A percentile compares a stretch with the other conserved stretches of the same genome.
phyloP scores from a whole-genome alignment of 352 stramenopile species.

The Pythium periplocum region DNA sequence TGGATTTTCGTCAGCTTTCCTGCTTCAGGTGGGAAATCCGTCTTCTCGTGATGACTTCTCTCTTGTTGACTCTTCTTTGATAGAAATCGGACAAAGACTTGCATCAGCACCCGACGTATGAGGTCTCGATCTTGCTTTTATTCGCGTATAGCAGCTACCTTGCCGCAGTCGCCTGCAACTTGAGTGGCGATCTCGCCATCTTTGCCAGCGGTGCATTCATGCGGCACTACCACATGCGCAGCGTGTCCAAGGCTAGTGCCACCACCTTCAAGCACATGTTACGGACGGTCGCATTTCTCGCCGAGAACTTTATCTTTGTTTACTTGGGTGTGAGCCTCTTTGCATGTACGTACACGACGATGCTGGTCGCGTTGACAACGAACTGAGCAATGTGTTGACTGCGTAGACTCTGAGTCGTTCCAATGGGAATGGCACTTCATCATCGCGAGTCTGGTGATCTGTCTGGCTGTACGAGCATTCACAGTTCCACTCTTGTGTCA shows the following conservation, averaged over 20 bases:
- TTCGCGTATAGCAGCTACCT: conserved; percentile 74
- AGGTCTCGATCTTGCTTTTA: conserved; percentile 64
- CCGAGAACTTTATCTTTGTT: conserved; percentile 42
- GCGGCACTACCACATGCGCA: conserved; percentile 38
- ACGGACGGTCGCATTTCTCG: conserved; percentile 30
- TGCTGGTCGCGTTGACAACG: not conserved
- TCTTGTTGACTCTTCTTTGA: not conserved
- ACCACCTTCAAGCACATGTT: conserved; percentile 31
- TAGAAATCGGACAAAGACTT: conserved; percentile 30
- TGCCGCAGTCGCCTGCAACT: conserved; percentile 44
- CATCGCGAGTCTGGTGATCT: conserved; percentile 20
- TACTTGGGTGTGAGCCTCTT: conserved; percentile 37
- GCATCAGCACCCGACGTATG: conserved; percentile 49
- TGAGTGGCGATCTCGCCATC: conserved; percentile 89
- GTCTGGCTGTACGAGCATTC: conserved; percentile 23
- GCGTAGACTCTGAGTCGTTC: conserved; percentile 25
- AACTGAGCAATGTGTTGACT: not conserved
- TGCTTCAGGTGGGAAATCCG: conserved; percentile 15
- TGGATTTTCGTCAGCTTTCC: conserved; percentile 45
- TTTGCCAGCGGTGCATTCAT: conserved; percentile 88
- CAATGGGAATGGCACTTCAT: conserved; percentile 37
- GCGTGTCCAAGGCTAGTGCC: conserved; percentile 24
- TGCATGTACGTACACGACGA: conserved; percentile 18
- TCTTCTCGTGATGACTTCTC: not conserved
- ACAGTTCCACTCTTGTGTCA: conserved; percentile 27